phyloP scores from a whole-genome alignment of 768 basidiomycete species.

The Plicaturopsis crispa region DNA sequence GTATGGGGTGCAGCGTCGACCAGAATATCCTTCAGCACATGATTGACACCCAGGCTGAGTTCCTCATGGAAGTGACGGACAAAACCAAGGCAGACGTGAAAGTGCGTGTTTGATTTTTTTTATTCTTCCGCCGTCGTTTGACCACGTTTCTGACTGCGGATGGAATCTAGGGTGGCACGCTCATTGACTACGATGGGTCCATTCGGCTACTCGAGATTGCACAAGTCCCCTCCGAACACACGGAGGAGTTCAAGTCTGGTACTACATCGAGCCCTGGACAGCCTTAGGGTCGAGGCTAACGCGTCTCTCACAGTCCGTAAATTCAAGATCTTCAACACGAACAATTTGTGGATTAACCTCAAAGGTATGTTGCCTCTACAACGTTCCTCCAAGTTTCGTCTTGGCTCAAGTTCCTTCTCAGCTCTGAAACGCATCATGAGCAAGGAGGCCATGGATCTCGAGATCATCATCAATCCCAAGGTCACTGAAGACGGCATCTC shows the following conservation, averaged over 20 bases:
- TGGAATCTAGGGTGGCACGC: constrained; percentile 41
- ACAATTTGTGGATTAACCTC: constrained; percentile 55
- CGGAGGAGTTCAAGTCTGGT: constrained; percentile 67
- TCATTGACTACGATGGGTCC: constrained; percentile 62
- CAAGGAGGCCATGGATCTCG: constrained; percentile 58
- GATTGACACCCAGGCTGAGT: constrained; percentile 56
- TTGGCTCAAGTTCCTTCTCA: constrained; percentile 11
- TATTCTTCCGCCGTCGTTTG: neutral
- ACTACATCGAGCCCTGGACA: constrained; percentile 1
- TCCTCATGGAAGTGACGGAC: constrained; percentile 74
- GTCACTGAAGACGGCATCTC: constrained; percentile 60
- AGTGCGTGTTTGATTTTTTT: constrained; percentile 8
- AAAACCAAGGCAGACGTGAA: constrained; percentile 81
- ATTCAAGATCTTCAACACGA: constrained; percentile 79
- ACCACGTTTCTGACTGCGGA: neutral
- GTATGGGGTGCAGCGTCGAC: constrained; percentile 48
- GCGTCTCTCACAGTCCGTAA: constrained; percentile 37
- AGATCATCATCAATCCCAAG: constrained; percentile 77
- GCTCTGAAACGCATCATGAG: constrained; percentile 75
- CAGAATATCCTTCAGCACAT: constrained; percentile 61
- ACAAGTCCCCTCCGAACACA: constrained; percentile 64
- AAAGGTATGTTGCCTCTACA: constrained; percentile 21
- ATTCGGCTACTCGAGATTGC: constrained; percentile 71
- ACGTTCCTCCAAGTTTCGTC: neutral
- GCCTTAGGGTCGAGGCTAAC: constrained; percentile 1